Evolutionary conservation across 805 yeast genomes (phyloP).

Genomic region (Geotrichum ghanense): DNA sequence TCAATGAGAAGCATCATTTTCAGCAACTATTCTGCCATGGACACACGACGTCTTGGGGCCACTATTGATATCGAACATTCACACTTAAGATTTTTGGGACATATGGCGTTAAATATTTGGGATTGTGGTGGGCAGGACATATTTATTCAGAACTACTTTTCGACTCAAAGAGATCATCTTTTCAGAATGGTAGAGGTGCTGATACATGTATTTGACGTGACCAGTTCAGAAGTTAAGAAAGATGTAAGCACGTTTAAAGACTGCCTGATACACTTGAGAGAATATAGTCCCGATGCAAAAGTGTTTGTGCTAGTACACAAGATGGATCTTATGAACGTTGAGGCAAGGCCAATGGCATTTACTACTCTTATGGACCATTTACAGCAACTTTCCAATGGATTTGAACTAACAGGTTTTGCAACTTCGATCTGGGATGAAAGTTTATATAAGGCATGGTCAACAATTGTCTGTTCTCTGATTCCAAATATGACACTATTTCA

Average conservation of each 20-base stretch:
- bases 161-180: slow-evolving; percentile 81
- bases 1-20: slow-evolving; percentile 96
- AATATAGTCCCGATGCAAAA: slow-evolving; percentile 81
- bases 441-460: slow-evolving; percentile 93
- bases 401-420: slow-evolving; percentile 73
- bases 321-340: slow-evolving; percentile 89
- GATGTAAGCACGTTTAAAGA: slow-evolving; percentile 87
- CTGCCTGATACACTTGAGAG: slow-evolving; percentile 68
- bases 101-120: slow-evolving; percentile 92
- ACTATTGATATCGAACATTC: slow-evolving; percentile 98
- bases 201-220: slow-evolving; percentile 94
- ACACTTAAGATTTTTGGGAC: slow-evolving; percentile 81
- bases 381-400: slow-evolving; percentile 58
- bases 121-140: slow-evolving; percentile 95
- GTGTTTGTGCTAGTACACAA: slow-evolving; percentile 87
- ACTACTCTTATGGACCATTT: slow-evolving; percentile 74
- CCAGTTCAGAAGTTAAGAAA: slow-evolving; percentile 78
- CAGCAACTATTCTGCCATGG: slow-evolving; percentile 92
- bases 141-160: slow-evolving; percentile 87
- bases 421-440: slow-evolving; percentile 98
- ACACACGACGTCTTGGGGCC: slow-evolving; percentile 89
- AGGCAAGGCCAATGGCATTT: slow-evolving; percentile 74
- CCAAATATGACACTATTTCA: slow-evolving; percentile 83
- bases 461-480: slow-evolving; percentile 85
- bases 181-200: slow-evolving; percentile 93